Percentiles rank a stretch among this genome's conserved stretches.
Evolutionary conservation across 148 eudicot genomes (phyloP).

Genomic region (Diospyros lotus): DNA sequence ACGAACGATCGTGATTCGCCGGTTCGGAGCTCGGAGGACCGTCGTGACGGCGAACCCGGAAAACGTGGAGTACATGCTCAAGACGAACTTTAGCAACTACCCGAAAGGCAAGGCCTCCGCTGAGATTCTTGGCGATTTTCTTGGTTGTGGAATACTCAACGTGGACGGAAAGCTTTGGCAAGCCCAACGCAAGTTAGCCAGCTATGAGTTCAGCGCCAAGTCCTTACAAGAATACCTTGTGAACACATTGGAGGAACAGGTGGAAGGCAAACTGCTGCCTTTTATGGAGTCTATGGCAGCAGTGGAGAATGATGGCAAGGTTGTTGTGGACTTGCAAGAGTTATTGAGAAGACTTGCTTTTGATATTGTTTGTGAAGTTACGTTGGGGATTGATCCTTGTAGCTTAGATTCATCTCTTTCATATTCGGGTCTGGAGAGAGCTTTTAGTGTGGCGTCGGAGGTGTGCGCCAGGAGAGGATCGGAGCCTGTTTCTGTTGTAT

Average conservation of each 20-base stretch:
- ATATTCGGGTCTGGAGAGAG: constrained; percentile 25
- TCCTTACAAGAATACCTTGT: constrained; percentile 27
- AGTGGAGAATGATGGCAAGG: constrained; percentile 10
- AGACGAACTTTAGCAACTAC: constrained; percentile 34
- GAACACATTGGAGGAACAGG: constrained; percentile 19
- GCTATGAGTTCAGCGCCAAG: constrained; percentile 31
- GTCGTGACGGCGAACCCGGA: constrained; percentile 37
- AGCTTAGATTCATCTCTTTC: constrained; percentile 15
- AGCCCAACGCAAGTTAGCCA: constrained; percentile 39
- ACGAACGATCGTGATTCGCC: constrained; percentile 24
- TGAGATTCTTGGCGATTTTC: constrained; percentile 29
- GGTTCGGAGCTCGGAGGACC: constrained; percentile 31
- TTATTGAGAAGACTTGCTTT: constrained; percentile 30
- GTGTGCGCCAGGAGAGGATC: constrained; percentile 34
- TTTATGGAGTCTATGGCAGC: constrained; percentile 23
- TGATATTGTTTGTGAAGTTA: constrained; percentile 30
- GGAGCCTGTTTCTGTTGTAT: constrained; percentile 26
- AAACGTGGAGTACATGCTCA: constrained; percentile 40
- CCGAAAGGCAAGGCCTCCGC: constrained; percentile 36
- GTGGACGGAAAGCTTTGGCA: constrained; percentile 37
- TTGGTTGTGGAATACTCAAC: constrained; percentile 35
- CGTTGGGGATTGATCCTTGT: constrained; percentile 29
- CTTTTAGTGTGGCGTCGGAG: constrained; percentile 39
- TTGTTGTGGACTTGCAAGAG: constrained; percentile 43
- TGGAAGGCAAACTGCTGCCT: constrained; percentile 24